phyloP scores from a whole-genome alignment of 495 filamentous ascomycete species.

The Viridothelium virens region DNA sequence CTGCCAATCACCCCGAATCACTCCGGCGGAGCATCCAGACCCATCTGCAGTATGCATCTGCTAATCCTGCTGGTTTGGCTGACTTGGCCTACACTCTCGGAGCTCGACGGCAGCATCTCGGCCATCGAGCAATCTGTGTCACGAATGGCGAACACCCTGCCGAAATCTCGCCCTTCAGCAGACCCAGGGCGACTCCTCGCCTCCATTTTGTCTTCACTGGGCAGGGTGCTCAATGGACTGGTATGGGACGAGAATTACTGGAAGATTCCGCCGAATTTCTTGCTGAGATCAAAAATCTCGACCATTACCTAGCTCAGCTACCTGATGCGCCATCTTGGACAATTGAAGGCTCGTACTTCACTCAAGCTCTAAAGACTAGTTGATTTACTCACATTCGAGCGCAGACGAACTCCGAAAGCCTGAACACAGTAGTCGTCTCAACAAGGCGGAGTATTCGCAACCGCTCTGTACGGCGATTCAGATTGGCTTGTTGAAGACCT shows the following conservation, averaged over 20 bases:
- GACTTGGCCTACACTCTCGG: conserved; percentile 8
- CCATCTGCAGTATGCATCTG: conserved; percentile 2
- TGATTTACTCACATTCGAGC: background rate
- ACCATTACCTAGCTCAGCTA: background rate
- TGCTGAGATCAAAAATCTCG: background rate
- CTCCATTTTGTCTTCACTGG: conserved; percentile 37
- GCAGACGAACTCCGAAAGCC: conserved; percentile 21
- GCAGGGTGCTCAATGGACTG: conserved; percentile 40
- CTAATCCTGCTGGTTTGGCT: background rate
- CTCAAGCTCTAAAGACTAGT: background rate
- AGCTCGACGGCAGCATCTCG: background rate
- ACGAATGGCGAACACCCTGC: background rate
- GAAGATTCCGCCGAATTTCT: conserved; percentile 1
- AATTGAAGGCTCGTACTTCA: background rate
- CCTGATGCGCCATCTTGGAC: conserved; percentile 2
- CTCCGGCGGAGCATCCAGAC: background rate
- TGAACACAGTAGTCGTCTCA: conserved; percentile 22
- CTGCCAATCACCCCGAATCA: background rate
- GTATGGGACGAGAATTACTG: conserved; percentile 34
- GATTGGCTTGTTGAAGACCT: conserved; percentile 23
- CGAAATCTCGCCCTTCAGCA: background rate
- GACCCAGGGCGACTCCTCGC: background rate
- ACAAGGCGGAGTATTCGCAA: conserved; percentile 19
- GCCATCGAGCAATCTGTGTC: background rate
- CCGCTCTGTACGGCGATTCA: conserved; percentile 30